Evolutionary conservation across 768 basidiomycete genomes (phyloP).

Genomic region (Hemileccinum rubropunctum): DNA sequence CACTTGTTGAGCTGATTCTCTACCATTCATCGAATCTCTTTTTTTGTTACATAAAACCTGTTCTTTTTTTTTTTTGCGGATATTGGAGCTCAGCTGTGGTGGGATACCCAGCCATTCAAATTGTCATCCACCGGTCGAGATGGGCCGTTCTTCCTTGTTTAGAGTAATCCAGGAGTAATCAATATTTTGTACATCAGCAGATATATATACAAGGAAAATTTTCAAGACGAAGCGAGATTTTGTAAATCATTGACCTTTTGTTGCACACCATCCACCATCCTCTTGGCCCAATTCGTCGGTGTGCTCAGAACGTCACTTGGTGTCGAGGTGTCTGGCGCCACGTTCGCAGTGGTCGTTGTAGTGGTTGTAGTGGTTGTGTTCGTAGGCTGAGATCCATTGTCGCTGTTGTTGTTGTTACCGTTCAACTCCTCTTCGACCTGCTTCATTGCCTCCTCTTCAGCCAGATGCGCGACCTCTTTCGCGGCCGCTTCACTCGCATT

Average conservation of each 20-base stretch:
- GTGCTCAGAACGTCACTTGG: neutral
- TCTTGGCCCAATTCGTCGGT: conserved; percentile 18
- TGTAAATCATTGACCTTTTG: conserved; percentile 14
- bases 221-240: neutral
- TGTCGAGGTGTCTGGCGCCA: neutral
- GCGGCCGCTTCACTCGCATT: neutral
- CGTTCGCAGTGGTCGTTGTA: neutral
- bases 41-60: no score
- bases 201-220: neutral
- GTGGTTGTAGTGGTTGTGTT: neutral
- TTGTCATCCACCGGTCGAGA: no score
- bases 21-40: no score
- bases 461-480: conserved; percentile 5
- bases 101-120: no score
- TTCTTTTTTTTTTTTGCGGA: no score
- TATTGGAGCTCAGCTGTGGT: no score
- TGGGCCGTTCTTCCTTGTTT: no score
- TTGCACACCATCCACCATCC: conserved; percentile 8
- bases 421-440: neutral
- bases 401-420: neutral
- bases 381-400: neutral
- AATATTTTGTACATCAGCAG: no score
- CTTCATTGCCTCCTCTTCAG: conserved; percentile 10
- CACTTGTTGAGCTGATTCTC: no score
- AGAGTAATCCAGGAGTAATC: no score